phyloP scores from a whole-genome alignment of 1,284 basidiomycete genomes.

The Austropuccinia psidii region DNA sequence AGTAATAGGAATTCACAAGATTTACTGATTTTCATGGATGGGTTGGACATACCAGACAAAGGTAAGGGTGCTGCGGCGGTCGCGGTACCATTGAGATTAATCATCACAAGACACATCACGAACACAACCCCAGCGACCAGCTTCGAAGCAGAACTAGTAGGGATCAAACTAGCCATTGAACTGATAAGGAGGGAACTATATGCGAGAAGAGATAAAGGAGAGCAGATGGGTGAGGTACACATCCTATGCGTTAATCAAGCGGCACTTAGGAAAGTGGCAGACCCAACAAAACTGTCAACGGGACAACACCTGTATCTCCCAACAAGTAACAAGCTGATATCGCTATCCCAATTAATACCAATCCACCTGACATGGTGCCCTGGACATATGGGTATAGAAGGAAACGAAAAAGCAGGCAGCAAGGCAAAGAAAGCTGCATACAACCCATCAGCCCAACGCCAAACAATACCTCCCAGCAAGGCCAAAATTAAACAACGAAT shows the following conservation, averaged over 20 bases:
- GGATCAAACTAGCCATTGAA: background rate
- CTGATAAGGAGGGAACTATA: background rate
- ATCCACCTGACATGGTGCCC: background rate
- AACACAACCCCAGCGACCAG: background rate
- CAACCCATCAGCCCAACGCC: too few species aligned
- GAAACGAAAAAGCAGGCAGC: background rate
- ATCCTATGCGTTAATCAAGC: slow-evolving; percentile 6
- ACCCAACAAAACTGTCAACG: background rate
- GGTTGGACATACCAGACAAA: background rate
- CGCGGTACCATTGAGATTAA: too few species aligned
- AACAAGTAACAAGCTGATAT: background rate
- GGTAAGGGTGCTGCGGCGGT: background rate
- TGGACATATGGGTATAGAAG: background rate
- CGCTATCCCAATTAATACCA: background rate
- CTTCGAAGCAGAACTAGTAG: background rate
- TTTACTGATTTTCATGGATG: background rate
- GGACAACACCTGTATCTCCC: slow-evolving; percentile 7
- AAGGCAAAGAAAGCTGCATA: background rate
- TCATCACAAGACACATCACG: too few species aligned
- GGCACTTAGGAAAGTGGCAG: background rate
- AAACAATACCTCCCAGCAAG: background rate
- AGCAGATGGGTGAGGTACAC: background rate
- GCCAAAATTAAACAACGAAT: background rate
- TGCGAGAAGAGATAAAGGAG: too few species aligned
- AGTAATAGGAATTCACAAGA: background rate